These are phyloP conservation scores for Aspergillus sp. DNA, from an alignment of 2,329 filamentous ascomycete genomes.

Conservation along the genomic window DNA sequence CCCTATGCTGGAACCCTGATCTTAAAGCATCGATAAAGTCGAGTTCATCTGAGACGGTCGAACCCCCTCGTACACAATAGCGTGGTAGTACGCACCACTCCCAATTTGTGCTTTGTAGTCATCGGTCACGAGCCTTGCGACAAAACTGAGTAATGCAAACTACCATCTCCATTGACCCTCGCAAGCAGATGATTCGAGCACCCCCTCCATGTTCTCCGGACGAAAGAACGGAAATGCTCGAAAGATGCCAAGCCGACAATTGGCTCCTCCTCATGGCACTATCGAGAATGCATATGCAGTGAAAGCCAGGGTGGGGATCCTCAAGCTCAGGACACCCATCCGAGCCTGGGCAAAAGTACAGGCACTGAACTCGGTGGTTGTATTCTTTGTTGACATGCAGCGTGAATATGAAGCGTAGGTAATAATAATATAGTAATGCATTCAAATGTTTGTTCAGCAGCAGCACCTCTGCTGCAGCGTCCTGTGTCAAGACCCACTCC, in stretches of 20 bases:
- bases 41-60: background rate
- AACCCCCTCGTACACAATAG: too few relatives aligned
- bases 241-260: constrained; percentile 11
- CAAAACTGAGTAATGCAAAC: background rate
- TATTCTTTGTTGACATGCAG: background rate
- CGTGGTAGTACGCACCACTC: too few relatives aligned
- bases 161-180: background rate
- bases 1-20: background rate
- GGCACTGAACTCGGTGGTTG: background rate
- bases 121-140: background rate
- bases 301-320: constrained; percentile 10
- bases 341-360: background rate
- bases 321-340: background rate
- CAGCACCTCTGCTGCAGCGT: background rate
- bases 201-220: background rate
- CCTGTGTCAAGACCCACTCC: background rate
- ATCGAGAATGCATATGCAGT: constrained; percentile 10
- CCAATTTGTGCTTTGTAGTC: too few relatives aligned
- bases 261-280: constrained; percentile 11
- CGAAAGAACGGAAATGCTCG: background rate
- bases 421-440: too few relatives aligned
- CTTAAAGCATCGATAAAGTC: background rate
- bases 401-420: too few relatives aligned
- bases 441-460: background rate
- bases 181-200: background rate